Evolutionary conservation across 1,284 basidiomycete genomes (phyloP).

Genomic region (Trichosporon asahii): DNA sequence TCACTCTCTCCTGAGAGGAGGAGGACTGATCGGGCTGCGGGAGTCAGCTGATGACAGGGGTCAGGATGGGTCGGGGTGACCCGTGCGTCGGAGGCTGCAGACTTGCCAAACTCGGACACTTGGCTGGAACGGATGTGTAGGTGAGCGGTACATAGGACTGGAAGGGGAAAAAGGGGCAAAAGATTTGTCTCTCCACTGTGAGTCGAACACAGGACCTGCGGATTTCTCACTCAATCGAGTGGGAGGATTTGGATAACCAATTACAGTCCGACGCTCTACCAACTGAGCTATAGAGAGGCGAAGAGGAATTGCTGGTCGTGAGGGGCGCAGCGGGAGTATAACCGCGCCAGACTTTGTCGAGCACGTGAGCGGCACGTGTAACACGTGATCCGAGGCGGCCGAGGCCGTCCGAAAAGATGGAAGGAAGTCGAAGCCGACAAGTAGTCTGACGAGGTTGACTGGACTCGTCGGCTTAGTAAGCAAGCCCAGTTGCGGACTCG

Average conservation of each 20-base stretch:
- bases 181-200: conserved; percentile 13
- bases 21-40: background rate
- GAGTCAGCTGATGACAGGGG: background rate
- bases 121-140: too few relatives aligned
- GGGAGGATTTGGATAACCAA: conserved; percentile 1
- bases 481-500: background rate
- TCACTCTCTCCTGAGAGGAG: background rate
- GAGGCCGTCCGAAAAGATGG: background rate
- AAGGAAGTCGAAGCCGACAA: background rate
- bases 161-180: background rate
- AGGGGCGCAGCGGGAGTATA: background rate
- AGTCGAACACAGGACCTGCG: conserved; percentile 17
- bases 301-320: background rate
- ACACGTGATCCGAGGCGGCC: background rate
- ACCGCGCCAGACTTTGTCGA: background rate
- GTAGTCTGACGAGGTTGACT: background rate
- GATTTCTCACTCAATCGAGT: background rate
- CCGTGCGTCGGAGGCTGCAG: background rate
- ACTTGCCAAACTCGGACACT: background rate
- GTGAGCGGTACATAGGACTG: too few relatives aligned
- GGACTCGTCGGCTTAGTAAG: background rate
- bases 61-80: background rate
- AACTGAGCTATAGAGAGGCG: conserved; percentile 17
- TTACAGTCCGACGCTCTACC: conserved; percentile 18
- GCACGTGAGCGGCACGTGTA: background rate